Conservation (phyloP, 768 basidiomycete species). For the Boletus patriciae region DNA sequence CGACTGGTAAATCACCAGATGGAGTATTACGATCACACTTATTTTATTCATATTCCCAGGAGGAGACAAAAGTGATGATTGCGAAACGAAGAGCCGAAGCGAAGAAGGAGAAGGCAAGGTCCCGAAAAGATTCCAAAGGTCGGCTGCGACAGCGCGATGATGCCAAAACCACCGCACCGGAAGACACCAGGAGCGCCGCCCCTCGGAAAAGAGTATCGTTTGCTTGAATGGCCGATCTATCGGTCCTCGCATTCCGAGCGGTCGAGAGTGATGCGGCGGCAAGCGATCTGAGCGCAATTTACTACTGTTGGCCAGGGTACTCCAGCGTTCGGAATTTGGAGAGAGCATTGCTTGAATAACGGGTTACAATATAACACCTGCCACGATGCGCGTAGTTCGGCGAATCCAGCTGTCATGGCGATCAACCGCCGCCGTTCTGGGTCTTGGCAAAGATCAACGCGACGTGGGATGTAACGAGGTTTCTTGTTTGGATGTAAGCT, state of each 20-base stretch:
- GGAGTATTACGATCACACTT: constrained; percentile 6
- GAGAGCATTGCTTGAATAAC: constrained; percentile 16
- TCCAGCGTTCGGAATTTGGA: constrained; percentile 6
- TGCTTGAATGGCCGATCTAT: constrained; percentile 24
- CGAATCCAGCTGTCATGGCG: constrained; percentile 18
- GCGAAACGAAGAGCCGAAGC: constrained; percentile 36
- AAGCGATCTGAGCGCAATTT: constrained; percentile 30
- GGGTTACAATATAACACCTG: constrained; percentile 5
- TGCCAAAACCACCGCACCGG: constrained; percentile 12
- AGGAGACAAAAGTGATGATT: constrained; percentile 43
- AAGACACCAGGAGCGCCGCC: constrained; percentile 6
- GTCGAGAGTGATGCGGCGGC: constrained; percentile 5
- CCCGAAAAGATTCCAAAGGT: constrained; percentile 25
- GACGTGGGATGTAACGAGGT: constrained; percentile 1
- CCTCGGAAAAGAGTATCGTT: constrained; percentile 38
- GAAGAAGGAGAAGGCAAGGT: constrained; percentile 42
- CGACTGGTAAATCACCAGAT: constrained; percentile 39
- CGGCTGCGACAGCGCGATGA: constrained; percentile 13
- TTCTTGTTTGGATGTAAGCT: constrained; percentile 1
- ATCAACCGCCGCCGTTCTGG: constrained; percentile 18
- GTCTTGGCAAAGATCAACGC: constrained; percentile 16
- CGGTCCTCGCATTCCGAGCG: constrained; percentile 20
- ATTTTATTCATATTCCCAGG: constrained; percentile 31
- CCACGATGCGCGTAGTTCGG: constrained; percentile 20
- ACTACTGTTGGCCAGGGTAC: constrained; percentile 9